Base-by-base conservation (phyloP, 2,329 filamentous ascomycete genomes). In the Zymoseptoria pseudotritici region DNA sequence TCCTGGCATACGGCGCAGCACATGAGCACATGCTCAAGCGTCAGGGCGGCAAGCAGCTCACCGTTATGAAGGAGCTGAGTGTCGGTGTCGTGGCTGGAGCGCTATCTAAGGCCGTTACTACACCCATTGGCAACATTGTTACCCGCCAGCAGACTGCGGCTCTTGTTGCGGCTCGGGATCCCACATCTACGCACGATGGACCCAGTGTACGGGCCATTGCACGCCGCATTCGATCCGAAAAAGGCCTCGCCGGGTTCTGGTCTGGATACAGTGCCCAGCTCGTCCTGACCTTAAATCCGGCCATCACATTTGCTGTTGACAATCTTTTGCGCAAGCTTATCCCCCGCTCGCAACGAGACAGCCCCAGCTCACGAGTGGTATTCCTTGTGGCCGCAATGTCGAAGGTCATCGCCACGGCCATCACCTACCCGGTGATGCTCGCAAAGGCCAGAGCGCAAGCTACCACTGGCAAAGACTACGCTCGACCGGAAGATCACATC, bases 361-460 rank as follows among this genome's bases (percentile, higher is more conserved):
- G 82, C 17, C 82, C 84, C 0, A 79, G 81, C 0, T 74, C 83
- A 0, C 74, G 74, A 51, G 69, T 82, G 8, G 87, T 83, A 0
- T 89, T 89, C 69, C 70, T 89, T 1, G 73, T 89, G 10, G 91
- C 91, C 0, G 91, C 91, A 0, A 71, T 87, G 24, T 91, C 88
- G 74, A 96, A 96, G 75, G 86, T 86, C 0, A 77, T 87, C 22
- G 91, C 91, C 0, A 90, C 86, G 7, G 82, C 84, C 0, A 76
- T 91, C 59, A 96, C 89, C 0, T 96, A 96, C 71, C 92, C 92
- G 0, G 87, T 96, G 72, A 89, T 89, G 59, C 85, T 91, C 29
- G 90, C 90, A n/a, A 93, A 93, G 76, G 85, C 89, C 2, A 81
- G 90, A 24, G 82, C 90, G 2, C 90, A 95, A 71, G 83, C 88